Evolutionary conservation across 148 eudicot genomes (phyloP), one percentile per base, ranked within the genome.

Genomic region (Beta vulgaris): DNA sequence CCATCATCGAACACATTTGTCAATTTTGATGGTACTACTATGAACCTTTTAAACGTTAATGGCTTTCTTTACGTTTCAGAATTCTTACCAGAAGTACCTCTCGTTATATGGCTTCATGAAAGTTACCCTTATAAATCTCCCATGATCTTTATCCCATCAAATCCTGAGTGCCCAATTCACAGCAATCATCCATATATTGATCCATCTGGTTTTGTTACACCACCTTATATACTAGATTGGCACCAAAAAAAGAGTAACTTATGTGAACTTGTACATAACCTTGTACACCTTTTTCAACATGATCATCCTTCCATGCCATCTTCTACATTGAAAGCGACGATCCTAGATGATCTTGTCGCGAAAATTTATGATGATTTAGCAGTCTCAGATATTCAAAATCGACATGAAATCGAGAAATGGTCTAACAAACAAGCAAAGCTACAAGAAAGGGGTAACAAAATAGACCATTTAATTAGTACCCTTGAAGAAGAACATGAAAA

Each of bases 101-200:
- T 87, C 29, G 60, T 76, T 43, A 86, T 88, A 14, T 88, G 91
- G 91, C n/a, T 86, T 2, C 87, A 86, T 58, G 87, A 86, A 28
- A 36, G 75, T 0, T 85, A 86, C 74, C 91, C 91, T 59, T 53
- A 75, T 11, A 34, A 59, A 34, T 68, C 88, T 25, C 91, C 91
- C n/a, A 74, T 72, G 26, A 85, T 83, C 2, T 75, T 54, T 3
- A 77, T 88, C 16, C 39, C 48, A 3, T 39, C 78, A 7, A 80
- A 75, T 29, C 39, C 66, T 0, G 53, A 36, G 7, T 61, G 72
- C 58, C 66, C 67, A 32, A 63, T 86, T 37, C 77, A 57, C 2
- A 55, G 6, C 3, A 57, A 77, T 68, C 85, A 86, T 37, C 83
- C 87, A 0, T 84, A 78, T 23, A 80, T 86, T 10, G 85, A 84